Conservation (phyloP, 2,329 filamentous ascomycete genomes). For the Ceratocystis alfenasii region DNA sequence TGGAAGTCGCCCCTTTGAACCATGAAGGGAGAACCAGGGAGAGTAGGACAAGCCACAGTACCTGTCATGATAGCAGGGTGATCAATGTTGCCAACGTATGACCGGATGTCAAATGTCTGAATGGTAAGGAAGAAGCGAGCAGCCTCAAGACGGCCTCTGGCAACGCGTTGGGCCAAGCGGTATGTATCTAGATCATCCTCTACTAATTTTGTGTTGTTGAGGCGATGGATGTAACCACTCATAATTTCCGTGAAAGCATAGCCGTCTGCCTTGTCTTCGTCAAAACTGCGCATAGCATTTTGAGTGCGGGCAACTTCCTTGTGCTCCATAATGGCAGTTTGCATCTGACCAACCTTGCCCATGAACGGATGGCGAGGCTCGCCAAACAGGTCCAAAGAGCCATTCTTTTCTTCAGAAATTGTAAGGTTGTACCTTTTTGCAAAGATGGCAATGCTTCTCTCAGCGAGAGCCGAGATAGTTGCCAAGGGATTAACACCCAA, state of each 20-base stretch:
- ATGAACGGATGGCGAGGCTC: constrained; percentile 34
- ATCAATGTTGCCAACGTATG: constrained; percentile 36
- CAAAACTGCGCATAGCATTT: constrained; percentile 33
- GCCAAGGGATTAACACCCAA: constrained; percentile 56
- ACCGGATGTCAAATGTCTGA: constrained; percentile 41
- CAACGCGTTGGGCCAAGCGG: constrained; percentile 40
- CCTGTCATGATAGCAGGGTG: constrained; percentile 46
- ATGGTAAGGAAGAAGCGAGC: constrained; percentile 49
- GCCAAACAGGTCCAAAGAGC: constrained; percentile 43
- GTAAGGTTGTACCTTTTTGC: constrained; percentile 32
- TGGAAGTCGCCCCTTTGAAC: constrained; percentile 46
- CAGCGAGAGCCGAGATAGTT: constrained; percentile 57
- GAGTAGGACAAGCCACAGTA: constrained; percentile 44
- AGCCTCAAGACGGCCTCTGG: constrained; percentile 42
- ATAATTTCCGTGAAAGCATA: constrained; percentile 54
- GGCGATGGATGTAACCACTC: constrained; percentile 47
- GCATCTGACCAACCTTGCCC: constrained; percentile 16
- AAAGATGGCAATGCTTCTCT: constrained; percentile 46
- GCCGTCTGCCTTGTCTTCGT: constrained; percentile 36
- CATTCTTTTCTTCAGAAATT: constrained; percentile 38
- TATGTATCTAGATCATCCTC: constrained; percentile 41
- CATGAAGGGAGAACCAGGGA: constrained; percentile 48
- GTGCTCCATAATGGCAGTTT: constrained; percentile 29
- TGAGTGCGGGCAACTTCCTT: constrained; percentile 31
- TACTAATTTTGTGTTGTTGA: constrained; percentile 30